Conservation (phyloP, 2,329 filamentous ascomycete genomes). For the Ophiostoma novo-ulmi region DNA sequence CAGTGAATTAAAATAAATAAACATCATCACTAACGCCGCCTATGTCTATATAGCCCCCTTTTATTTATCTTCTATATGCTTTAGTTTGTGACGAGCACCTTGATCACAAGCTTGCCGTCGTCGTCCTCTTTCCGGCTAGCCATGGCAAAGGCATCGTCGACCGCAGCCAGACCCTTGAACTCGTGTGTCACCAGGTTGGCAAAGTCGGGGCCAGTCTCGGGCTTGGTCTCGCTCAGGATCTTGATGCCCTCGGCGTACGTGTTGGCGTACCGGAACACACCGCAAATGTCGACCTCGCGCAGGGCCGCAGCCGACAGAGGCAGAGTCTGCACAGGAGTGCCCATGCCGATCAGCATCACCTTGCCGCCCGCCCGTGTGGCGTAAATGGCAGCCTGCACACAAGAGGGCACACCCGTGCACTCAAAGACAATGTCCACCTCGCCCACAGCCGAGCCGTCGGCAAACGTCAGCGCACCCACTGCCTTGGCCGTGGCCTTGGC, state of each 20-base stretch:
- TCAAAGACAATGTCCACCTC: conserved; percentile 26
- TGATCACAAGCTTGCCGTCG: conserved; percentile 64
- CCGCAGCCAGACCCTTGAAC: conserved; percentile 57
- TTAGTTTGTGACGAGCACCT: conserved; percentile 54
- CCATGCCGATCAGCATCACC: conserved; percentile 68
- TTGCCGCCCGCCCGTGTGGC: conserved; percentile 62
- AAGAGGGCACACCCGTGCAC: conserved; percentile 35
- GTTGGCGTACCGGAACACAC: conserved; percentile 69
- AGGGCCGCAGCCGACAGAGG: conserved; percentile 64
- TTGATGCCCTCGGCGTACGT: conserved; percentile 58
- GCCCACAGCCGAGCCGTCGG: conserved; percentile 12
- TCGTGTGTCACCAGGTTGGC: conserved; percentile 66
- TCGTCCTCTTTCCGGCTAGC: conserved; percentile 66
- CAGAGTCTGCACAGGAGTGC: conserved; percentile 63
- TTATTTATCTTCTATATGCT: neutral
- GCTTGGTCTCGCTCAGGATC: conserved; percentile 39
- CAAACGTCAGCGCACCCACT: neutral
- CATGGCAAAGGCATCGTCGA: conserved; percentile 66
- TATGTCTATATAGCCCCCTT: neutral
- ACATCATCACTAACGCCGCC: conserved; percentile 1
- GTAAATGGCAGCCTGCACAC: conserved; percentile 70
- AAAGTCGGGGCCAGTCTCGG: conserved; percentile 57
- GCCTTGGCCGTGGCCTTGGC: conserved; percentile 37
- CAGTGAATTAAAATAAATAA: no score
- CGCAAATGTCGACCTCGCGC: conserved; percentile 65